These are phyloP conservation scores for Candida sanyaensis DNA, from an alignment of 1,139 yeast species.

Conservation along the genomic window DNA sequence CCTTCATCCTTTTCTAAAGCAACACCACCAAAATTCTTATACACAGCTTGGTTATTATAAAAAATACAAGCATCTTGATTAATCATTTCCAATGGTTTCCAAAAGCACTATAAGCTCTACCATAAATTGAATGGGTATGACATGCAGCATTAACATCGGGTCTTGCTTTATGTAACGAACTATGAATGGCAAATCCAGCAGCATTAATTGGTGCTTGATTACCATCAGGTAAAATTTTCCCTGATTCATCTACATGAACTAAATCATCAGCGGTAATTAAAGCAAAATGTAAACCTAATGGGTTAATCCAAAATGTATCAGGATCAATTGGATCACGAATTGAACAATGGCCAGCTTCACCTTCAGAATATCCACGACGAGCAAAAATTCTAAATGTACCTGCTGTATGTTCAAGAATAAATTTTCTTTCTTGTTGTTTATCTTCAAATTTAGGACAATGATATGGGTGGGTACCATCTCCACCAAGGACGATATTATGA, in stretches of 20 bases:
- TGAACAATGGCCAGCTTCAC: slow-evolving; percentile 81
- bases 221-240: slow-evolving; percentile 65
- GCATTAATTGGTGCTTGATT: slow-evolving; percentile 66
- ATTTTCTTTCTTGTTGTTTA: slow-evolving; percentile 52
- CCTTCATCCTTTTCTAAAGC: slow-evolving; percentile 76
- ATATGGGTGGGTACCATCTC: slow-evolving; percentile 38
- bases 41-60: slow-evolving; percentile 66
- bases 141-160: slow-evolving; percentile 83
- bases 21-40: slow-evolving; percentile 72
- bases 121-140: slow-evolving; percentile 73
- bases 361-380: slow-evolving; percentile 71
- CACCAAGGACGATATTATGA: slow-evolving; percentile 51
- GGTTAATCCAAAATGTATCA: slow-evolving; percentile 78
- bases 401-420: slow-evolving; percentile 74
- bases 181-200: slow-evolving; percentile 81
- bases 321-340: slow-evolving; percentile 77
- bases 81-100: slow-evolving; percentile 74
- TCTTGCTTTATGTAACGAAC: slow-evolving; percentile 72
- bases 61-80: slow-evolving; percentile 75
- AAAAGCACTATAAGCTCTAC: slow-evolving; percentile 73
- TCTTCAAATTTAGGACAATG: slow-evolving; percentile 53
- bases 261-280: slow-evolving; percentile 68
- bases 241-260: slow-evolving; percentile 75
- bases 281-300: slow-evolving; percentile 70
- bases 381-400: slow-evolving; percentile 79